Conservation (phyloP, 2,329 filamentous ascomycete genomes). For the Lecanosticta acicola region DNA sequence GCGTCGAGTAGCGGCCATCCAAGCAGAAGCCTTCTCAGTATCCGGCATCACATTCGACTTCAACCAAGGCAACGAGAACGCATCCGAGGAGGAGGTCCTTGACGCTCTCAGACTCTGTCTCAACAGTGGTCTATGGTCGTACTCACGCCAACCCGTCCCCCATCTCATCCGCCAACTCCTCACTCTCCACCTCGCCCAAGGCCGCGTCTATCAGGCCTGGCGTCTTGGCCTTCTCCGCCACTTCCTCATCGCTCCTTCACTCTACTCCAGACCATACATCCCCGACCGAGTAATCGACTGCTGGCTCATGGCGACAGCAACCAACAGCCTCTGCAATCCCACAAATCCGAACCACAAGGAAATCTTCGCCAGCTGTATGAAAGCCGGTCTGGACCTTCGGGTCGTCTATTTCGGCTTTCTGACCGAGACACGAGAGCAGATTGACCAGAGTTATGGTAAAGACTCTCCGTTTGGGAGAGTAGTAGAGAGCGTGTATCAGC, state of each 20-base stretch:
- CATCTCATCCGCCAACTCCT: slow-evolving; percentile 51
- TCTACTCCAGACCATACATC: slow-evolving; percentile 47
- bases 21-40: slow-evolving; percentile 26
- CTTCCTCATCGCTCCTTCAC: slow-evolving; percentile 46
- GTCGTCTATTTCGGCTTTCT: slow-evolving; percentile 41
- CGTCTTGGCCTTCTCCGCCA: slow-evolving; percentile 49
- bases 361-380: slow-evolving; percentile 27
- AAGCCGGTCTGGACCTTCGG: slow-evolving; percentile 37
- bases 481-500: slow-evolving; percentile 20
- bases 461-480: slow-evolving; percentile 29
- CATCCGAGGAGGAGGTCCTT: slow-evolving; percentile 23
- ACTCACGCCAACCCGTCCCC: slow-evolving; percentile 51
- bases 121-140: slow-evolving; percentile 40
- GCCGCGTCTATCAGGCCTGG: slow-evolving; percentile 45
- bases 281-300: slow-evolving; percentile 51
- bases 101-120: slow-evolving; percentile 26
- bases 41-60: slow-evolving; percentile 22
- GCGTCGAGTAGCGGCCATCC: slow-evolving; percentile 20
- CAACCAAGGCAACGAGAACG: slow-evolving; percentile 22
- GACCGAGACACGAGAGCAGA: slow-evolving; percentile 36
- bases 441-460: slow-evolving; percentile 41
- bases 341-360: slow-evolving; percentile 15
- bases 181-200: slow-evolving; percentile 41
- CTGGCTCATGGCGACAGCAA: slow-evolving; percentile 27
- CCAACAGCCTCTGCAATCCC: slow-evolving; percentile 21